These are phyloP conservation scores for Fraxinus quadrangulata DNA, from an alignment of 257 asterid species.

Conservation along the genomic window DNA sequence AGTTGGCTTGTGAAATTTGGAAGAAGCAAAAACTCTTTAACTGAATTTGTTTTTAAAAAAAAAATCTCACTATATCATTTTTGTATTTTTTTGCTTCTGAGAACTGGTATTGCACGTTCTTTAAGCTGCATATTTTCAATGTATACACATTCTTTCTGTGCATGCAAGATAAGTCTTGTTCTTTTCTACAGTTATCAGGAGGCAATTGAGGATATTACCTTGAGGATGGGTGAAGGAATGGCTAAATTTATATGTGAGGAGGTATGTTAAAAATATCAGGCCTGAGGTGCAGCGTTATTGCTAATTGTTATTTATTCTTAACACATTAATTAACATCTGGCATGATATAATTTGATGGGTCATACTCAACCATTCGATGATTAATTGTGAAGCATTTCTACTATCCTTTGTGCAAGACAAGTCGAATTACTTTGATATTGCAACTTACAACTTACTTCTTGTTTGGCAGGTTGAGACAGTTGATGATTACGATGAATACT, in stretches of 20 bases:
- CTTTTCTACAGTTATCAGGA: conserved; percentile 74
- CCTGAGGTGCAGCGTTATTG: conserved; percentile 10
- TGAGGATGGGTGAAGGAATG: conserved; percentile 99
- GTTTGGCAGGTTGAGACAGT: conserved; percentile 74
- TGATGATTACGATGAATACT: conserved; percentile 91
- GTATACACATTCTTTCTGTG: neutral
- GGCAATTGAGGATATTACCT: conserved; percentile 95
- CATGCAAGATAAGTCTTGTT: conserved; percentile 15
- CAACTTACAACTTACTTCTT: neutral
- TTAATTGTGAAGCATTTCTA: neutral
- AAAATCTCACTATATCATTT: neutral
- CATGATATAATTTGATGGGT: neutral
- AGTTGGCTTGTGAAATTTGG: conserved; percentile 6
- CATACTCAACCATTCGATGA: neutral
- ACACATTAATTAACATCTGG: neutral
- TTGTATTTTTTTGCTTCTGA: conserved; percentile 12
- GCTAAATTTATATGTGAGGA: conserved; percentile 95
- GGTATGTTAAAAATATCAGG: conserved; percentile 47
- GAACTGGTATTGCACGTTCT: neutral
- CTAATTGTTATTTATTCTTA: neutral
- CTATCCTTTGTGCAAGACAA: conserved; percentile 4
- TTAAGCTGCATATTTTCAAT: conserved; percentile 14
- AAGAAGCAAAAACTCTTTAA: neutral
- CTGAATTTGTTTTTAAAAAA: neutral
- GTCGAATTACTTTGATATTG: neutral